A percentile compares a stretch with the other conserved stretches of the same genome.
Evolutionary conservation across 495 filamentous ascomycete species (phyloP).

Genomic region (Aspergillus kassunensis): DNA sequence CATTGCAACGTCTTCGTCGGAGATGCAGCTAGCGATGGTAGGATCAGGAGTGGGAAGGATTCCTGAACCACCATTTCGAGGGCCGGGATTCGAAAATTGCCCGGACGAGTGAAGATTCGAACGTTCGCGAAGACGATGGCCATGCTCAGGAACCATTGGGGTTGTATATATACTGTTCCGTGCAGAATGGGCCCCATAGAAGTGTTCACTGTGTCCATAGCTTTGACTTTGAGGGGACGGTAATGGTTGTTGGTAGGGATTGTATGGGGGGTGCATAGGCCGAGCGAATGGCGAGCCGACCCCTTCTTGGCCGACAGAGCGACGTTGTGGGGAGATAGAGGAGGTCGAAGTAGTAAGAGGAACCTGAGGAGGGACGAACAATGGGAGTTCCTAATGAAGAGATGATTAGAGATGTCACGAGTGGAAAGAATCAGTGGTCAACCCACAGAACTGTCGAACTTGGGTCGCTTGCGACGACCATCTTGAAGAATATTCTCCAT

Average conservation of each 20-base stretch:
- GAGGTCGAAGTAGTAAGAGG: conserved; percentile 83
- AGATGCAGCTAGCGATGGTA: conserved; percentile 90
- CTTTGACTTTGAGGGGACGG: conserved; percentile 79
- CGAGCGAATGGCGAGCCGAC: conserved; percentile 65
- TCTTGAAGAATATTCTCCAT: conserved; percentile 97
- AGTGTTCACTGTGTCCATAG: conserved; percentile 54
- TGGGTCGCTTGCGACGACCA: conserved; percentile 88
- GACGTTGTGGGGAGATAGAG: conserved; percentile 87
- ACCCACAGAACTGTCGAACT: conserved; percentile 96
- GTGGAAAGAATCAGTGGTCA: neutral
- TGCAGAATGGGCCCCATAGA: conserved; percentile 37
- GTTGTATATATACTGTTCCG: conserved; percentile 45
- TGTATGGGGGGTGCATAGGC: conserved; percentile 68
- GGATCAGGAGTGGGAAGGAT: conserved; percentile 89
- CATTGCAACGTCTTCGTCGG: conserved; percentile 95
- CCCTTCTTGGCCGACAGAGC: conserved; percentile 55
- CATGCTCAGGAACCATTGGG: conserved; percentile 55
- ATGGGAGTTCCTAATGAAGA: conserved; percentile 72
- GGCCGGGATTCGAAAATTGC: conserved; percentile 35
- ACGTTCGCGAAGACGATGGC: conserved; percentile 64
- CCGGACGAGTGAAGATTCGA: conserved; percentile 26
- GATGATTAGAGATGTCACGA: conserved; percentile 6
- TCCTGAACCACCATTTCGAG: conserved; percentile 44
- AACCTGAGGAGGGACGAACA: conserved; percentile 92
- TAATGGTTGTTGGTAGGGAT: conserved; percentile 64